phyloP scores from a whole-genome alignment of 345 rosid species.

The Ceriops decandra region DNA sequence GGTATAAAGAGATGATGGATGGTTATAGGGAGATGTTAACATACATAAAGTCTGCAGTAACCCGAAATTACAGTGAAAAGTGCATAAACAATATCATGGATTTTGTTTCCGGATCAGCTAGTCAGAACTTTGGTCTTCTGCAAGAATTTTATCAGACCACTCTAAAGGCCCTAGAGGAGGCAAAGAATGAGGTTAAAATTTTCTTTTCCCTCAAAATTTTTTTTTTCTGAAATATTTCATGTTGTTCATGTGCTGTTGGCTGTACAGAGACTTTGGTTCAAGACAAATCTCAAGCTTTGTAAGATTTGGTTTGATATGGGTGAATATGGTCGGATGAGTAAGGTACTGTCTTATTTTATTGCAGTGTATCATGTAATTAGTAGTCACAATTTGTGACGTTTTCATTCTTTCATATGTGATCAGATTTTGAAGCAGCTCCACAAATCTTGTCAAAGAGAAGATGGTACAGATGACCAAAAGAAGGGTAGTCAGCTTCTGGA shows the following conservation, averaged over 20 bases:
- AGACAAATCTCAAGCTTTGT: constrained; percentile 97
- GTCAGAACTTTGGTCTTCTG: constrained; percentile 82
- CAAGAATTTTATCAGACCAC: constrained; percentile 96
- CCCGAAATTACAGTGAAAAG: constrained; percentile 94
- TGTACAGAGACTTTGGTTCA: constrained; percentile 96
- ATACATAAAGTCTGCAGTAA: constrained; percentile 94
- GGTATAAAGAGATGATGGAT: constrained; percentile 91
- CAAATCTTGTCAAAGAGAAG: constrained; percentile 95
- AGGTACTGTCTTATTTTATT: constrained; percentile 43
- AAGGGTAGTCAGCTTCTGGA: constrained; percentile 99
- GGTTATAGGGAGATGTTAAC: constrained; percentile 93
- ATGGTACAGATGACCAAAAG: constrained; percentile 98
- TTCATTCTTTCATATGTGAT: constrained; percentile 6
- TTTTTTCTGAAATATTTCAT: background rate
- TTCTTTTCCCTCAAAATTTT: background rate
- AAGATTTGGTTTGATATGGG: constrained; percentile 98
- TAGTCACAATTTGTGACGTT: background rate
- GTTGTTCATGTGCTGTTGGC: constrained; percentile 19
- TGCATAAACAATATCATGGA: constrained; percentile 99
- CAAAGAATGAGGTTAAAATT: constrained; percentile 79
- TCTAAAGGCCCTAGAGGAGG: constrained; percentile 95
- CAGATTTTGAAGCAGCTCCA: constrained; percentile 95
- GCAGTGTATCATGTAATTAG: background rate
- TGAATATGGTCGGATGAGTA: constrained; percentile 94
- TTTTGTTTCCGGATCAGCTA: constrained; percentile 97